These are phyloP conservation scores for Claviceps sp. DNA, from an alignment of 2,329 filamentous ascomycete genomes.

Conservation along the genomic window DNA sequence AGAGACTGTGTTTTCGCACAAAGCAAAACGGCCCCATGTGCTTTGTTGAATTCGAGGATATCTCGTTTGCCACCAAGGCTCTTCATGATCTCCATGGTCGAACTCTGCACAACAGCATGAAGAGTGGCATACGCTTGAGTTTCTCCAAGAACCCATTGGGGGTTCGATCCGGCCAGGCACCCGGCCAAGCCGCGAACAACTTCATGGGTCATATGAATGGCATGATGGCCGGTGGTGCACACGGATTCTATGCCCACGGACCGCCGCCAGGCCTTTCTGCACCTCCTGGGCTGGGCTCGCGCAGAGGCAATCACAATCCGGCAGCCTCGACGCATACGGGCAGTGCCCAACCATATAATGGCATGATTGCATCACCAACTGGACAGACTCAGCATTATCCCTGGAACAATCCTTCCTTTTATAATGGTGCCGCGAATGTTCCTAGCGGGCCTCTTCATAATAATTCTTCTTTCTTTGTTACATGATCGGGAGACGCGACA, in stretches of 20 bases:
- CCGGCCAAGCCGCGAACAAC: conserved; percentile 24
- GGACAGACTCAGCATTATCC: conserved; percentile 9
- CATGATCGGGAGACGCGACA: conserved; percentile 20
- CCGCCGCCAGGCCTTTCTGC: conserved; percentile 71
- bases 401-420: conserved; percentile 13
- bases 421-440: conserved; percentile 11
- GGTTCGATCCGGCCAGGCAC: conserved; percentile 65
- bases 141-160: conserved; percentile 97
- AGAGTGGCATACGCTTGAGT: conserved; percentile 86
- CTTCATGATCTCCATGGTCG: conserved; percentile 82
- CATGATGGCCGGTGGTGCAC: conserved; percentile 33
- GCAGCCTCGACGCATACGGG: conserved; percentile 11
- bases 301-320: conserved; percentile 13
- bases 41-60: conserved; percentile 95
- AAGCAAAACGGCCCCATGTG: conserved; percentile 97
- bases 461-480: conserved; percentile 17
- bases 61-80: conserved; percentile 82
- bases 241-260: conserved; percentile 54
- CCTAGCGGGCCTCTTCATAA: conserved; percentile 9
- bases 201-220: conserved; percentile 44
- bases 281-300: conserved; percentile 52
- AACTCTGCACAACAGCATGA: conserved; percentile 77
- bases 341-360: conserved; percentile 7
- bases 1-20: conserved; percentile 83
- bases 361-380: conserved; percentile 8